These are phyloP conservation scores for Byssoonygena ceratinophila DNA, from an alignment of 2,329 filamentous ascomycete species.

Conservation along the genomic window DNA sequence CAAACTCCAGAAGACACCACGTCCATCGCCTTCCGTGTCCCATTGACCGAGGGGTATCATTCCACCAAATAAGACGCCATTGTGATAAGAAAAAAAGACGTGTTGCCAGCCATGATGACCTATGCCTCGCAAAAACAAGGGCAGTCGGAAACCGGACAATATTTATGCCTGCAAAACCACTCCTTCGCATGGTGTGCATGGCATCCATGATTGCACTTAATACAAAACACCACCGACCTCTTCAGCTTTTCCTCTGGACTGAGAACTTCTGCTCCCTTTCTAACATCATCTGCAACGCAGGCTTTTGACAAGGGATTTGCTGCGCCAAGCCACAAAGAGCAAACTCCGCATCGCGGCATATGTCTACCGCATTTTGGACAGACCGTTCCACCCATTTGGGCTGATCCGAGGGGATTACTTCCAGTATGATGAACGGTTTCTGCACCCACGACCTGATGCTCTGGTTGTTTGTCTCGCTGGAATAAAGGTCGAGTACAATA, in stretches of 20 bases:
- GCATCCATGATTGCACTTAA: conserved; percentile 53
- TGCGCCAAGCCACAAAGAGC: conserved; percentile 51
- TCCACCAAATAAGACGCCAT: neutral
- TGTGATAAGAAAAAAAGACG: neutral
- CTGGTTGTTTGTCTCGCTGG: conserved; percentile 25
- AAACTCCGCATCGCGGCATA: conserved; percentile 54
- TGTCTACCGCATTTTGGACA: conserved; percentile 53
- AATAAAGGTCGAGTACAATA: conserved; percentile 51
- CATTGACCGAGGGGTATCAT: conserved; percentile 1
- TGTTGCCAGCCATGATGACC: neutral
- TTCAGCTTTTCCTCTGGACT: conserved; percentile 40
- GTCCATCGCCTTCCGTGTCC: neutral
- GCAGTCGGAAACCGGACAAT: conserved; percentile 48
- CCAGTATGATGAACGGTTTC: conserved; percentile 30
- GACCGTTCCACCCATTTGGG: conserved; percentile 40
- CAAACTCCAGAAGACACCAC: neutral
- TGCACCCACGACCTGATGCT: conserved; percentile 5
- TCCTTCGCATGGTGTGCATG: conserved; percentile 53
- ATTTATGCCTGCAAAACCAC: conserved; percentile 48
- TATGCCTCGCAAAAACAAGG: conserved; percentile 41
- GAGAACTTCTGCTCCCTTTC: conserved; percentile 9
- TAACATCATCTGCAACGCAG: conserved; percentile 28
- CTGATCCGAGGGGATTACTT: conserved; percentile 29
- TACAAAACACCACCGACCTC: conserved; percentile 50
- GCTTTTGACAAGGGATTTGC: conserved; percentile 44